Percentiles rank a stretch among this genome's conserved stretches.
Evolutionary conservation across 148 eudicot genomes (phyloP).

Genomic region (Drosera capensis): DNA sequence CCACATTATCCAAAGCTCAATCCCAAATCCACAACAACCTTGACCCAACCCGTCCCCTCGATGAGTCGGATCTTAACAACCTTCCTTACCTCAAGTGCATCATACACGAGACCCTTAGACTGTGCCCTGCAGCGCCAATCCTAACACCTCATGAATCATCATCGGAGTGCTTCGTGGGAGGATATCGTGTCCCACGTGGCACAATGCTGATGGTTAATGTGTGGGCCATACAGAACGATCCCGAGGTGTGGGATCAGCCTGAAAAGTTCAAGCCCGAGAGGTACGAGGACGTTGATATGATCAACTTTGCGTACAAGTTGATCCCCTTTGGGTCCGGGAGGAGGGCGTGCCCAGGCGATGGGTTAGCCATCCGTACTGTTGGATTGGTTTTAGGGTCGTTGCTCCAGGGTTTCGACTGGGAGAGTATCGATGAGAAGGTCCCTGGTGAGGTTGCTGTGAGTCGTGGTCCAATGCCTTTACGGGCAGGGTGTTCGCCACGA

Average conservation of each 20-base stretch:
- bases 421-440: conserved; percentile 8
- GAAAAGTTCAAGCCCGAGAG: conserved; percentile 24
- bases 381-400: conserved; percentile 12
- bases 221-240: conserved; percentile 33
- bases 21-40: conserved; percentile 15
- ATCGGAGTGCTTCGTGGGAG: conserved; percentile 8
- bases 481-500: conserved; percentile 4
- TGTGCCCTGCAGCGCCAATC: conserved; percentile 21
- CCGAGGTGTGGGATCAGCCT: conserved; percentile 18
- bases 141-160: conserved; percentile 19
- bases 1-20: conserved; percentile 17
- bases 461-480: conserved; percentile 1
- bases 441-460: conserved; percentile 2
- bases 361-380: conserved; percentile 9
- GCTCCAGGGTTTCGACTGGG: conserved; percentile 23
- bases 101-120: conserved; percentile 25
- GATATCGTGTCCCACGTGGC: conserved; percentile 18
- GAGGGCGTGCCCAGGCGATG: conserved; percentile 17
- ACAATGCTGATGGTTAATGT: conserved; percentile 21
- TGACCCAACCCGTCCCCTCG: conserved; percentile 7
- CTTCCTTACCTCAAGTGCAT: conserved; percentile 24
- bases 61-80: conserved; percentile 12
- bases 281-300: conserved; percentile 8
- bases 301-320: conserved; percentile 13
- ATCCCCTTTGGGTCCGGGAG: conserved; percentile 17